Evolutionary conservation across 257 asterid species (phyloP).

Genomic region (Leonotis leonurus): DNA sequence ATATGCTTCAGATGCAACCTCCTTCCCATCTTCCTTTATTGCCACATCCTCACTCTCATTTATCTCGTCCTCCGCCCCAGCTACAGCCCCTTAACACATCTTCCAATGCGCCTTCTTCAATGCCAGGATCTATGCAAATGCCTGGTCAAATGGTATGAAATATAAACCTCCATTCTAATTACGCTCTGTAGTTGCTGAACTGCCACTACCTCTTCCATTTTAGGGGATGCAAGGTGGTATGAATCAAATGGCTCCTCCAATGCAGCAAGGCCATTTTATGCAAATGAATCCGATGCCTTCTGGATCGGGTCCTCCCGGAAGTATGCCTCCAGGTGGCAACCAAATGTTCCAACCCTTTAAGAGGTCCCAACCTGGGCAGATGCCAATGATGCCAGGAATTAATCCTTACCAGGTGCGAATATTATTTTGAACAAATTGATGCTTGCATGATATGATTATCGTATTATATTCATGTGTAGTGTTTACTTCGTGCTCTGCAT

Average conservation of each 20-base stretch:
- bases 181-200: constrained; percentile 1
- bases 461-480: not conserved
- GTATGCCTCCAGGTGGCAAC: constrained; percentile 57
- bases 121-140: constrained; percentile 51
- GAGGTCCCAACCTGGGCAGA: constrained; percentile 75
- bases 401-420: constrained; percentile 75
- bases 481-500: constrained; percentile 2
- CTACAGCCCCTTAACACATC: constrained; percentile 53
- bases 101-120: constrained; percentile 45
- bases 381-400: constrained; percentile 88
- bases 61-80: constrained; percentile 77
- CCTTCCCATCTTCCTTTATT: constrained; percentile 63
- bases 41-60: constrained; percentile 64
- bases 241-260: constrained; percentile 75
- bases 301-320: constrained; percentile 69
- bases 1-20: constrained; percentile 59
- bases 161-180: constrained; percentile 1
- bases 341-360: constrained; percentile 83
- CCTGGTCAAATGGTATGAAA: constrained; percentile 66
- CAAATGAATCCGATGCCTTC: constrained; percentile 63
- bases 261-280: constrained; percentile 81
- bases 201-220: constrained; percentile 1
- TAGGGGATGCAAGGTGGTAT: constrained; percentile 72
- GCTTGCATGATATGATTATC: not conserved
- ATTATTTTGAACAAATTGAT: not conserved